A percentile compares a stretch with the other conserved stretches of the same genome.
phyloP scores from a whole-genome alignment of 352 stramenopile species.

The Pythium vanterpoolii region DNA sequence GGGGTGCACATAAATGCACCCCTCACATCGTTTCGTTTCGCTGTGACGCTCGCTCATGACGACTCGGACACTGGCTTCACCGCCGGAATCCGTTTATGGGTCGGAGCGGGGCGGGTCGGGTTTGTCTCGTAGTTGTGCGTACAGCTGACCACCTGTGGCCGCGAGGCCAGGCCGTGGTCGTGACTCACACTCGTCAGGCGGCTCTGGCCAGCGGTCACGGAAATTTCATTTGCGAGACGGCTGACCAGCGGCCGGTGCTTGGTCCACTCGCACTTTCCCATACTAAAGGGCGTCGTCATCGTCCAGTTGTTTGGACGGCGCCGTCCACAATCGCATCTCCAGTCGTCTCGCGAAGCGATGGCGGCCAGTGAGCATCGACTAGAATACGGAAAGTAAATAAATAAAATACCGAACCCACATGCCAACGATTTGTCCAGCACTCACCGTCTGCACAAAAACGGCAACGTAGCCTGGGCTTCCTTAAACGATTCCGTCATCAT shows the following conservation, averaged over 20 bases:
- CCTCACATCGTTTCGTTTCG: not conserved
- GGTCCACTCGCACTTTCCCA: constrained; percentile 2
- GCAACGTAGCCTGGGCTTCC: constrained; percentile 4
- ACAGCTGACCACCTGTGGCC: constrained; percentile 5
- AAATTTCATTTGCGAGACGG: not conserved
- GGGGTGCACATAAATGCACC: not conserved
- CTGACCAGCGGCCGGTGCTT: not conserved
- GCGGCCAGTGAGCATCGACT: not conserved
- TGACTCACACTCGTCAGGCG: not conserved
- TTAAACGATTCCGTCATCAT: constrained; percentile 15
- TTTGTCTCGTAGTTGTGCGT: not conserved
- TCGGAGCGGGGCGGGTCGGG: not conserved
- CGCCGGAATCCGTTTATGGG: not conserved
- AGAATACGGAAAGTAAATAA: constrained; percentile 17
- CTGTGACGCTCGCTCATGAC: not conserved
- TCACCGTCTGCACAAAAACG: constrained; percentile 15
- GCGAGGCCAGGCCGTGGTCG: not conserved
- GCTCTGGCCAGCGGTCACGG: not conserved
- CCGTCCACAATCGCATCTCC: constrained; percentile 14
- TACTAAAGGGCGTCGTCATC: not conserved
- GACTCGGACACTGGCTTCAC: not conserved
- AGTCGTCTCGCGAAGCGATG: not conserved
- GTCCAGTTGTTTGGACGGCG: constrained; percentile 5
- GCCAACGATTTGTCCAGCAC: constrained; percentile 8
- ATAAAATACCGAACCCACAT: constrained; percentile 24